Evolutionary conservation across 2,329 filamentous ascomycete genomes (phyloP).

Genomic region (Cercospora zeina): DNA sequence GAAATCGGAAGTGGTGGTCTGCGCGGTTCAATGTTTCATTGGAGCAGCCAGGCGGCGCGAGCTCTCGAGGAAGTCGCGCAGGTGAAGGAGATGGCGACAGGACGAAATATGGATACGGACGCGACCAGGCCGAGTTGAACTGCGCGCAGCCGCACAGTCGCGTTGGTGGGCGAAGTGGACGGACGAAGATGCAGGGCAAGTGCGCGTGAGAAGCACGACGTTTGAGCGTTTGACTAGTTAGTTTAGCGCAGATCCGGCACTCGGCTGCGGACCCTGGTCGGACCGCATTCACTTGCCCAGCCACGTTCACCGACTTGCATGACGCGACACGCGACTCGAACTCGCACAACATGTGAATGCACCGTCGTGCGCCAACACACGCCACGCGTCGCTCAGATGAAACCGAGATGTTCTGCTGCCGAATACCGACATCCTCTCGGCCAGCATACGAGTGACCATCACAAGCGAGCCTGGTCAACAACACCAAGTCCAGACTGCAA

Average conservation of each 20-base stretch:
- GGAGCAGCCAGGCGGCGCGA: slow-evolving; percentile 12
- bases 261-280: not conserved
- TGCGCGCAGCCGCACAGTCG: slow-evolving; percentile 10
- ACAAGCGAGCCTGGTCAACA: not conserved
- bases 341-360: no score
- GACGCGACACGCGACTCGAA: no score
- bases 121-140: slow-evolving; percentile 1
- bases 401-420: no score
- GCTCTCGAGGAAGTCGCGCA: slow-evolving; percentile 1
- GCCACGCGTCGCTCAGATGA: not conserved
- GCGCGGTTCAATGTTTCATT: slow-evolving; percentile 16
- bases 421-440: no score
- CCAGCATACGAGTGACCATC: no score
- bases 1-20: slow-evolving; percentile 10
- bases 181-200: slow-evolving; percentile 13
- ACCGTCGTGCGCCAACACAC: no score
- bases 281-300: not conserved
- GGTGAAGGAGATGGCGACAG: slow-evolving; percentile 1
- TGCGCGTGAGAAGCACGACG: slow-evolving; percentile 8
- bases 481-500: not conserved
- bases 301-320: no score
- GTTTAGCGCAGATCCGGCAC: slow-evolving; percentile 12
- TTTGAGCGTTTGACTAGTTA: not conserved
- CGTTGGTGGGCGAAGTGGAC: slow-evolving; percentile 2
- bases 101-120: slow-evolving; percentile 12